Percentiles rank a stretch among this genome's conserved stretches.
Conservation (phyloP, 768 basidiomycete genomes). For the Boletus rufocinnamomeus region DNA sequence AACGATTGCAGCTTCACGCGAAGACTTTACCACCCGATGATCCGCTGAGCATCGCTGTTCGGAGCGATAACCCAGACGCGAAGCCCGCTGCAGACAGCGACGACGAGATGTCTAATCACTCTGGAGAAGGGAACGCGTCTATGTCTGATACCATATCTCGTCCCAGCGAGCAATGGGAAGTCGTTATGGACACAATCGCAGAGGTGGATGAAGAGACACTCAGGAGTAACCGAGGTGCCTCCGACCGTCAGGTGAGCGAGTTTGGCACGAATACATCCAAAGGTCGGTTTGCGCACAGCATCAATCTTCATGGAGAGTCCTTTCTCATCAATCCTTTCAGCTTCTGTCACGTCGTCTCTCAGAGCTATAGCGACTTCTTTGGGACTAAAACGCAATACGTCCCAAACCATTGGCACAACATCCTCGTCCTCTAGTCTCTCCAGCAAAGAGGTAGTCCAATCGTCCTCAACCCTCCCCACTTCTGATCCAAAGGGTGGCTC, state of each 20-base stretch:
- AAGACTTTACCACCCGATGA: conserved; percentile 58
- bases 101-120: conserved; percentile 31
- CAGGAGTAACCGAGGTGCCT: conserved; percentile 45
- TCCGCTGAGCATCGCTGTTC: conserved; percentile 55
- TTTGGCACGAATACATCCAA: conserved; percentile 74
- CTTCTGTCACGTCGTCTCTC: conserved; percentile 71
- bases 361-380: conserved; percentile 75
- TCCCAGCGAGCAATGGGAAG: conserved; percentile 81
- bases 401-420: conserved; percentile 13
- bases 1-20: conserved; percentile 68
- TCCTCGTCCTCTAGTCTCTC: conserved; percentile 36
- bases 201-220: conserved; percentile 58
- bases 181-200: conserved; percentile 81
- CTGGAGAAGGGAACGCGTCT: conserved; percentile 12
- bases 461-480: conserved; percentile 33
- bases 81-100: conserved; percentile 36
- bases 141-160: conserved; percentile 41
- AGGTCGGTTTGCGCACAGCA: conserved; percentile 41
- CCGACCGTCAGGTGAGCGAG: conserved; percentile 51
- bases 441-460: conserved; percentile 19
- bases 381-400: conserved; percentile 57
- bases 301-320: background rate
- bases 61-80: conserved; percentile 45
- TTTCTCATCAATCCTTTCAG: conserved; percentile 35
- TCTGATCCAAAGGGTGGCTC: conserved; percentile 24